Evolutionary conservation across 768 basidiomycete species (phyloP), one percentile per base, ranked within the genome.

Genomic region (Gelatoporia subvermispora): DNA sequence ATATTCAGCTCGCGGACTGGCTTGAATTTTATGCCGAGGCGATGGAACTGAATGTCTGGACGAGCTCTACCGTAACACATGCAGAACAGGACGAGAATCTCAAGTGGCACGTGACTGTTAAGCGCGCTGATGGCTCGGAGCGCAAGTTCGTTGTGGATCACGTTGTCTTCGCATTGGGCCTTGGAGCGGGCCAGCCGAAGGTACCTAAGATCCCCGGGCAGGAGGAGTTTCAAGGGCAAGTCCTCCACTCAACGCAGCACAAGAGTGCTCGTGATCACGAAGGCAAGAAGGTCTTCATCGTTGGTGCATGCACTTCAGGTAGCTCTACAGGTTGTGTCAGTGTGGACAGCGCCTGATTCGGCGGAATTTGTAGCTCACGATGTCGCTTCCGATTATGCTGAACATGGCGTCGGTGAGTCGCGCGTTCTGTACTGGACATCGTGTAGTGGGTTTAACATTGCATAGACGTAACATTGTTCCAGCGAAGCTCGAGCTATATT

Each of bases 201-300:
- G 65, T 72, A 53, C 72, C 71, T 4, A 41, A 56, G 2, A 52
- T 65, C 18, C 62, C 65, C 16, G 65, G 64, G 10, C 50, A 80
- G 76, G 75, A 79, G 18, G 69, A 67, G 4, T 88, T 84, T 71
- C 76, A 80, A 54, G 87, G 87, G 8, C 66, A 77, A 43, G 63
- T 81, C 3, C 53, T 81, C 15, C 87, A 89, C 60, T 85, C 84
- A 0, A 70, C 63, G 4, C 59, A 72, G 22, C 79, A 86, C 61
- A 71, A 73, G 35, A 68, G 62, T n/a, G 81, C 82, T 0, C 64
- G 68, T 10, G 79, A 80, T 35, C 81, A 81, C 54, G 39, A 60
- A 1, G 86, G 84, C 13, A 88, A 88, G 67, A 88, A 82, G 58
- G 84, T 86, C 0, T 71, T 82, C 3, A 78, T 89, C 2, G 66